Base-by-base conservation (phyloP, 768 basidiomycete species). In the Botryobasidium botryosum region DNA sequence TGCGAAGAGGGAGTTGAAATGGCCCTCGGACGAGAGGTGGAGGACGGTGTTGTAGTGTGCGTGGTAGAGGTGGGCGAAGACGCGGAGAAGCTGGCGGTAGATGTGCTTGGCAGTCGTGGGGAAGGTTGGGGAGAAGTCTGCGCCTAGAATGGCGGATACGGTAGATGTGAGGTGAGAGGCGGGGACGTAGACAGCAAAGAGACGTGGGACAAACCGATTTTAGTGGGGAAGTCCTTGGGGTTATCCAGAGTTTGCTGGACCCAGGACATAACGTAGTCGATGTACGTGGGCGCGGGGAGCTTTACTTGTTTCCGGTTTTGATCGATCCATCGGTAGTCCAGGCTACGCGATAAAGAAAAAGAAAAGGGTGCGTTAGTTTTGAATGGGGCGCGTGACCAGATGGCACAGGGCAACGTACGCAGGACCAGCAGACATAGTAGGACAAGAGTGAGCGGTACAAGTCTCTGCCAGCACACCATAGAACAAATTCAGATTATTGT, bases 191-290 rank as follows among this genome's bases (percentile, higher is more conserved):
- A 43, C 29, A 41, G 23, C 35, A 23, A 40, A 18, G 25, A 20
- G n/a, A 15, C 6, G 24, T 33, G 17, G 3, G 13, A 63, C 74
- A 52, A 55, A 85, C 90, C 86, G n/a, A 83, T 77, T 60, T 94
- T 92, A 7, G 91, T 88, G 4, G 91, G 92, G 68, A 96, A 96
- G 44, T 80, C 76, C 53, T 75, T 78, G 56, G 96, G 90, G 64
- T 97, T 91, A 53, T 96, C 86, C 26, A 96, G 68, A 23, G 92
- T 70, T 57, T 84, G 90, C 60, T 97, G 92, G 23, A 94, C 74
- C 68, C 87, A 90, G 3, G 90, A 87, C 81, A 96, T 88, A 55
- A 96, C 92, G 51, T 86, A 92, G 67, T 96, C 92, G 55, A 96
- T 87, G 62, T 96, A 96, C 1, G 85, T 91, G 5, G 92, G 88